Conservation (phyloP, 345 rosid species). For the Nasturtium officinale region DNA sequence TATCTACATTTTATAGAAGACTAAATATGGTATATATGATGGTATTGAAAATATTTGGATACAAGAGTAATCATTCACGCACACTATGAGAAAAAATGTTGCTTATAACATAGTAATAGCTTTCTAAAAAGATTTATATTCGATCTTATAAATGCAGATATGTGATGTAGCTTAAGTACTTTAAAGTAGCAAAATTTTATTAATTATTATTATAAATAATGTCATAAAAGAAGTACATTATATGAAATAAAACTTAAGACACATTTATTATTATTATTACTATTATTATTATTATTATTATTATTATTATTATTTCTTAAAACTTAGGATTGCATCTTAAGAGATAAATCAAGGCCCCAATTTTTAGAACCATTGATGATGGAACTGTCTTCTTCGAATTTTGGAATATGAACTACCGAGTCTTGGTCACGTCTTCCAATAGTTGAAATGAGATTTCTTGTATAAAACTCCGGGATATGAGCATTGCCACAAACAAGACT, state of each 20-base stretch:
- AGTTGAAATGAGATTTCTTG: conserved; percentile 39
- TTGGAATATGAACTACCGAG: conserved; percentile 6
- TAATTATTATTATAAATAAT: conserved; percentile 5
- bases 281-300: too few species aligned
- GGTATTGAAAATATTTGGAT: conserved; percentile 3
- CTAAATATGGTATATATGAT: not conserved
- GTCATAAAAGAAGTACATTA: conserved; percentile 10
- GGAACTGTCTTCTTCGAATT: not conserved
- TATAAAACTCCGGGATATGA: conserved; percentile 9
- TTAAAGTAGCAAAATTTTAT: not conserved
- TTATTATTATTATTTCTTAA: not conserved
- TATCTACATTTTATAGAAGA: not conserved
- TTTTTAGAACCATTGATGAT: not conserved
- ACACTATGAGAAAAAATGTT: not conserved
- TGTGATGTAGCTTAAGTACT: not conserved
- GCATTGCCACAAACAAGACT: conserved; percentile 11
- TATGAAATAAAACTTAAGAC: not conserved
- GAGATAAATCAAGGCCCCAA: conserved; percentile 30
- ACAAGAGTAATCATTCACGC: not conserved
- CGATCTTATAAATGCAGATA: not conserved
- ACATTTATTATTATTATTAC: not conserved
- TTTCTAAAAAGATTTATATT: not conserved
- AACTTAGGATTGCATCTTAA: not conserved
- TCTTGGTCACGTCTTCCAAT: conserved; percentile 12
- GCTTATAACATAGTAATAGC: not conserved